phyloP scores from a whole-genome alignment of 129 eudicot genomes.

The Artemisia tridentata region DNA sequence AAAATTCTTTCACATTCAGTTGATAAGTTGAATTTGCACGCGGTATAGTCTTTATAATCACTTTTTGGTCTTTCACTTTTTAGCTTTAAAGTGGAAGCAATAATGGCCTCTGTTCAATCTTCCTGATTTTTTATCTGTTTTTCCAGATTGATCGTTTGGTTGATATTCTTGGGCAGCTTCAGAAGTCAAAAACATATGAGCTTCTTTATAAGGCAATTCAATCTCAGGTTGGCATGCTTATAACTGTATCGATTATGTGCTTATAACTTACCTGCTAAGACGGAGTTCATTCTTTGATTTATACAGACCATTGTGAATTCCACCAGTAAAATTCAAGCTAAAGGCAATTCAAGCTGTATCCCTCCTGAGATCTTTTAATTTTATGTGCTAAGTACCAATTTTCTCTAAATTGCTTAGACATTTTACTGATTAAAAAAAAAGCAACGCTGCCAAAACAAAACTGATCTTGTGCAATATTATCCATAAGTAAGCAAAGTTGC shows the following conservation, averaged over 20 bases:
- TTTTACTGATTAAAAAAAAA: constrained; percentile 16
- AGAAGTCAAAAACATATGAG: constrained; percentile 56
- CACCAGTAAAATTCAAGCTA: too few relatives aligned
- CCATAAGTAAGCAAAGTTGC: constrained; percentile 59
- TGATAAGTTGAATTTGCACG: constrained; percentile 44
- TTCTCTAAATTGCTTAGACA: constrained; percentile 3
- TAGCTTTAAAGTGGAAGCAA: background rate
- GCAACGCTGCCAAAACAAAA: constrained; percentile 54
- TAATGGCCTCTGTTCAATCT: constrained; percentile 3
- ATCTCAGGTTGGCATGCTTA: too few relatives aligned
- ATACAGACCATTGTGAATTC: too few relatives aligned
- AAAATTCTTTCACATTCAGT: constrained; percentile 44
- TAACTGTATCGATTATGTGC: too few relatives aligned
- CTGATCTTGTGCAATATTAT: constrained; percentile 47
- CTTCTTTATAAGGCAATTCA: too few relatives aligned
- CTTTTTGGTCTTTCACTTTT: constrained; percentile 4
- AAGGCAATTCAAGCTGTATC: too few relatives aligned
- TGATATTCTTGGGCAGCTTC: constrained; percentile 45
- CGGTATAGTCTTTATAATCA: constrained; percentile 34
- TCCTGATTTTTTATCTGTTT: constrained; percentile 3
- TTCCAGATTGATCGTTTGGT: constrained; percentile 58
- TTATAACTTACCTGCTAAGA: too few relatives aligned
- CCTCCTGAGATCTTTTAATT: too few relatives aligned
- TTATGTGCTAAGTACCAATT: constrained; percentile 7
- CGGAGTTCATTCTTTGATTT: too few relatives aligned